Evolutionary conservation across 805 yeast species (phyloP).

Genomic region (Candida tibetensis): DNA sequence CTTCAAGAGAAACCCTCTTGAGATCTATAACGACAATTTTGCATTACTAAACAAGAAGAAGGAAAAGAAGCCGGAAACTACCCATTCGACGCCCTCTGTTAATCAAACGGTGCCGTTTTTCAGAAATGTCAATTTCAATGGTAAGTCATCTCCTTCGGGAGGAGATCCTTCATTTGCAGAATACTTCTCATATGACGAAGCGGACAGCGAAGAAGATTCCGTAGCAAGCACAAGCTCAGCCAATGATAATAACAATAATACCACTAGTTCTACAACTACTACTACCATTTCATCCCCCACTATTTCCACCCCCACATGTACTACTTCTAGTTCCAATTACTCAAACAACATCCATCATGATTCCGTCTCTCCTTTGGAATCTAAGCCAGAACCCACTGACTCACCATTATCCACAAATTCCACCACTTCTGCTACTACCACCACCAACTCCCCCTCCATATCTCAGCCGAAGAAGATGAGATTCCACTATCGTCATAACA

Average conservation of each 20-base stretch:
- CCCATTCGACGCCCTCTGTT: slow-evolving; percentile 9
- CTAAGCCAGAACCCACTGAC: slow-evolving; percentile 5
- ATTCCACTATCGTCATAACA: slow-evolving; percentile 35
- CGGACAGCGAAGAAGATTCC: slow-evolving; percentile 13
- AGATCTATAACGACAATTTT: slow-evolving; percentile 33
- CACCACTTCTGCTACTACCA: slow-evolving; percentile 6
- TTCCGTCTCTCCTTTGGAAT: neutral
- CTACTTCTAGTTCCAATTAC: neutral
- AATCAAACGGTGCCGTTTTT: slow-evolving; percentile 30
- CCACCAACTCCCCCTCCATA: slow-evolving; percentile 1
- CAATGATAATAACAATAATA: neutral
- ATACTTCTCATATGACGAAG: slow-evolving; percentile 33
- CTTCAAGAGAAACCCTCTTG: slow-evolving; percentile 27
- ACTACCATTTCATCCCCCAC: neutral
- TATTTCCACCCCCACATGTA: neutral
- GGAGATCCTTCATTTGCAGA: slow-evolving; percentile 26
- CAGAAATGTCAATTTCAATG: slow-evolving; percentile 35
- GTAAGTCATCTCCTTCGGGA: slow-evolving; percentile 20
- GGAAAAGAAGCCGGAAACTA: slow-evolving; percentile 5
- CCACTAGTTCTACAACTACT: neutral
- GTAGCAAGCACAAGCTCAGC: no score
- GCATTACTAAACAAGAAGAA: slow-evolving; percentile 25
- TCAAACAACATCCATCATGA: no score
- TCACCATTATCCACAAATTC: slow-evolving; percentile 5
- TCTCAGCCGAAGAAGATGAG: slow-evolving; percentile 25